Conservation (phyloP, 352 stramenopile species). For the Pythium dissotocum region DNA sequence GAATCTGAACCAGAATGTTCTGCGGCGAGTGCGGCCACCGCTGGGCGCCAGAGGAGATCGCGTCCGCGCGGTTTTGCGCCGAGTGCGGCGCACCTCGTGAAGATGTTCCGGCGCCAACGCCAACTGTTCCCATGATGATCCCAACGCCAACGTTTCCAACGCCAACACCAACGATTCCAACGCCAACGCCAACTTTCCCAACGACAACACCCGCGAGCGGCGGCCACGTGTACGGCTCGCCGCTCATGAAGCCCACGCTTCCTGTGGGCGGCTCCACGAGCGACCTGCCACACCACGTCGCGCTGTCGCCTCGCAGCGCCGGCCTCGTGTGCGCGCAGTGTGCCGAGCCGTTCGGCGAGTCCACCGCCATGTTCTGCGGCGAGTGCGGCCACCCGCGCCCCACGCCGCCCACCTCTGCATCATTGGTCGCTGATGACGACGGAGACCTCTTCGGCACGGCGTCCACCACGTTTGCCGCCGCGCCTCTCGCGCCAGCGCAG, state of each 20-base stretch:
- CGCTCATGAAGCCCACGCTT: conserved; percentile 27
- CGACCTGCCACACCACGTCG: conserved; percentile 5
- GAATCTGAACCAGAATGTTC: conserved; percentile 51
- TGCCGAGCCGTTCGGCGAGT: conserved; percentile 47
- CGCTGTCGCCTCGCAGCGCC: conserved; percentile 14
- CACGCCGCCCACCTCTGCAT: conserved; percentile 8
- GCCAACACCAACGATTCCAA: conserved; percentile 22
- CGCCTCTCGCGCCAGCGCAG: conserved; percentile 10
- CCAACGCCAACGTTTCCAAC: conserved; percentile 20
- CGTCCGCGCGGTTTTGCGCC: conserved; percentile 76
- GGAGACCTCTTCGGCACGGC: conserved; percentile 61
- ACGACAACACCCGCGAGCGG: not conserved
- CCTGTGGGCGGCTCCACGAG: conserved; percentile 14
- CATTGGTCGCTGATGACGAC: conserved; percentile 33
- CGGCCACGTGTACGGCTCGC: conserved; percentile 21
- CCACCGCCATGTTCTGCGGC: conserved; percentile 64
- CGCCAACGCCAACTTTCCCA: conserved; percentile 10
- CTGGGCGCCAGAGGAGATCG: conserved; percentile 81
- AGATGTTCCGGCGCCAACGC: conserved; percentile 38
- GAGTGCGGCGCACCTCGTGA: conserved; percentile 77
- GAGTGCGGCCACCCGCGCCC: conserved; percentile 68
- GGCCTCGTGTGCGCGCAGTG: conserved; percentile 48
- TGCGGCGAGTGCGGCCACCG: conserved; percentile 81
- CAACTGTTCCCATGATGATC: conserved; percentile 15
- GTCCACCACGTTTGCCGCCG: conserved; percentile 27